Base-by-base conservation (phyloP, 768 basidiomycete genomes). In the Pholiota molesta region DNA sequence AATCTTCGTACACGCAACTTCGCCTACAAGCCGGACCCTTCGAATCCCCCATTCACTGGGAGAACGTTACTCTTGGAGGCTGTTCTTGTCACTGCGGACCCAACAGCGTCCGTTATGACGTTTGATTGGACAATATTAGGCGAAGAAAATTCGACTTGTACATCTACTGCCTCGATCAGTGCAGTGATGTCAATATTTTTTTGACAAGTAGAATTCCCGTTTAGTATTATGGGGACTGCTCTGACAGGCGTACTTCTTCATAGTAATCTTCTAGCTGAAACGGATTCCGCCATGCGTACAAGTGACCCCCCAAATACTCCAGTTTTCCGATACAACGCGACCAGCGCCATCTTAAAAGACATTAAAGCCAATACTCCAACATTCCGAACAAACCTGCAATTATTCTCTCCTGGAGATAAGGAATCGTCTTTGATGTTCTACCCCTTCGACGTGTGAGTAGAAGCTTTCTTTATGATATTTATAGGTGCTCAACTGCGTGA, bases 161-260 rank as follows among this genome's bases (percentile, higher is more conserved):
- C 62, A 51, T n/a, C 54, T 13, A 59, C 40, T 11, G 63, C 68
- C 51, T 70, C n/a, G 23, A 53, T 16, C 57, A 64, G 2, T 72
- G 71, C 49, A 68, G 57, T 9, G 65, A 67, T 52, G 58, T 70
- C 40, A 60, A 70, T 49, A 59, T 72, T 1, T 71, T 65, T 71
- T 71, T 45, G 71, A 69, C 55, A 65, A 63, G 69, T 71, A 52
- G 5, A 65, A 42, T 23, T 42, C 23, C 37, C 44, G 5, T 31
- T 37, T 5, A 21, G 16, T n/a, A 42, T 33, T 55, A 31, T 21
- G n/a, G 10, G 1, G 23, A 26, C 16, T 31, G 29, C 17, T 17
- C 19, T 57, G n/a, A 21, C 10, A 9, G 11, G 5, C 14, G 33
- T 21, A 14, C 21, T 19, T 40, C 23, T 52, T 10, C 29, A 13